Percentiles rank a stretch among this genome's conserved stretches.
Conservation (phyloP, 1,284 basidiomycete species). For the Moesziomyces globuligerus region DNA sequence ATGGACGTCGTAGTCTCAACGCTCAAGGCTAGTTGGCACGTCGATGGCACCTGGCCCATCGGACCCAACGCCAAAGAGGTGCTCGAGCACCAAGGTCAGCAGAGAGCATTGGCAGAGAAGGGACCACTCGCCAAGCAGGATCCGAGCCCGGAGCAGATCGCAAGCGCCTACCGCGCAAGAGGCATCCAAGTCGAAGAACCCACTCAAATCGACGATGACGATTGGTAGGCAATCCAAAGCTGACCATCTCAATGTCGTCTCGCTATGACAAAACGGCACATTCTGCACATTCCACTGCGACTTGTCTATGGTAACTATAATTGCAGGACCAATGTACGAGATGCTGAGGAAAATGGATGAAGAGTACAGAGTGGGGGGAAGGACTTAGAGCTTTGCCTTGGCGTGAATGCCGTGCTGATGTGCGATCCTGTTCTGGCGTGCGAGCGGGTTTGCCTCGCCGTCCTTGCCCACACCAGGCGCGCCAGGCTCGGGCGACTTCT, state of each 20-base stretch:
- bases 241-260: not conserved
- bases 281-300: conserved; percentile 15
- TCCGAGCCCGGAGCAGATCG: conserved; percentile 24
- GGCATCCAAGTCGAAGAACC: conserved; percentile 22
- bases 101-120: conserved; percentile 8
- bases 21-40: conserved; percentile 40
- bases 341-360: conserved; percentile 6
- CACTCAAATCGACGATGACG: conserved; percentile 5
- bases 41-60: conserved; percentile 42
- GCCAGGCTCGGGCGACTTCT: conserved; percentile 50
- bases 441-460: conserved; percentile 45
- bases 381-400: conserved; percentile 39
- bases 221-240: conserved; percentile 9
- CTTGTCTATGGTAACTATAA: conserved; percentile 13
- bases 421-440: conserved; percentile 39
- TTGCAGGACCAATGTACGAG: conserved; percentile 1
- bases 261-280: too few relatives aligned
- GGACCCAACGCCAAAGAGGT: conserved; percentile 25
- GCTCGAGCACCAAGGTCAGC: conserved; percentile 20
- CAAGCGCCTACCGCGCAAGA: conserved; percentile 12
- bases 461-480: conserved; percentile 51
- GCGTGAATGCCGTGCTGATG: conserved; percentile 7
- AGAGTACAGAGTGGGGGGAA: not conserved
- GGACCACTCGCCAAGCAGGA: conserved; percentile 37
- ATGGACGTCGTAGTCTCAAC: conserved; percentile 28